Percentiles rank a stretch among this genome's conserved stretches.
Evolutionary conservation across 1,284 basidiomycete species (phyloP).

Genomic region (Puccinia novopanici): DNA sequence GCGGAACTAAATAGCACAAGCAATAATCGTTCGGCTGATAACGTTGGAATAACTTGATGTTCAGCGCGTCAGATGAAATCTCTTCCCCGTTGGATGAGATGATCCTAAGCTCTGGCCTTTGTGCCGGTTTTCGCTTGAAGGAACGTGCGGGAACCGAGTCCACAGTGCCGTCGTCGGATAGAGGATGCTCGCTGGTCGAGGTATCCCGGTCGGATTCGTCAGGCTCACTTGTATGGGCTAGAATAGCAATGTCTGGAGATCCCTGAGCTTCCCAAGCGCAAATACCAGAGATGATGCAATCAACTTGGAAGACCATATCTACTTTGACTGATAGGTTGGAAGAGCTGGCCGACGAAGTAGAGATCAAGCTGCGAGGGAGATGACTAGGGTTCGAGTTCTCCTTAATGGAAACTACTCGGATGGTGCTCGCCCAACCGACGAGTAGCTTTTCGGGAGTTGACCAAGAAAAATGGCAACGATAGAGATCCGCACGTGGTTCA

Average conservation of each 20-base stretch:
- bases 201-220: constrained; percentile 53
- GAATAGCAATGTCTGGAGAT: constrained; percentile 36
- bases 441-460: constrained; percentile 82
- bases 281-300: constrained; percentile 92
- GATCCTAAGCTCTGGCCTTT: constrained; percentile 82
- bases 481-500: constrained; percentile 85
- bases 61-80: constrained; percentile 79
- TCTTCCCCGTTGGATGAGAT: constrained; percentile 88
- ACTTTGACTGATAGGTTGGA: constrained; percentile 67
- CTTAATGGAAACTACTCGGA: constrained; percentile 72
- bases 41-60: constrained; percentile 73
- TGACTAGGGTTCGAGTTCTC: constrained; percentile 12
- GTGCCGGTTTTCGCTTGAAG: constrained; percentile 61
- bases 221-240: constrained; percentile 44
- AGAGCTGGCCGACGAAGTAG: constrained; percentile 15
- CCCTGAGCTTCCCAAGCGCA: constrained; percentile 64
- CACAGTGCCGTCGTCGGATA: constrained; percentile 66
- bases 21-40: constrained; percentile 93
- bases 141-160: constrained; percentile 67
- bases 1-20: constrained; percentile 61
- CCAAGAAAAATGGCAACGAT: constrained; percentile 88
- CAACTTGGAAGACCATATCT: constrained; percentile 85
- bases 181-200: constrained; percentile 73
- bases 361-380: constrained; percentile 16
- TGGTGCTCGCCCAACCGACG: constrained; percentile 90